A percentile compares a stretch with the other conserved stretches of the same genome.
These are phyloP conservation scores for Alternaria novae-zelandiae DNA, from an alignment of 2,329 filamentous ascomycete species.

Conservation along the genomic window DNA sequence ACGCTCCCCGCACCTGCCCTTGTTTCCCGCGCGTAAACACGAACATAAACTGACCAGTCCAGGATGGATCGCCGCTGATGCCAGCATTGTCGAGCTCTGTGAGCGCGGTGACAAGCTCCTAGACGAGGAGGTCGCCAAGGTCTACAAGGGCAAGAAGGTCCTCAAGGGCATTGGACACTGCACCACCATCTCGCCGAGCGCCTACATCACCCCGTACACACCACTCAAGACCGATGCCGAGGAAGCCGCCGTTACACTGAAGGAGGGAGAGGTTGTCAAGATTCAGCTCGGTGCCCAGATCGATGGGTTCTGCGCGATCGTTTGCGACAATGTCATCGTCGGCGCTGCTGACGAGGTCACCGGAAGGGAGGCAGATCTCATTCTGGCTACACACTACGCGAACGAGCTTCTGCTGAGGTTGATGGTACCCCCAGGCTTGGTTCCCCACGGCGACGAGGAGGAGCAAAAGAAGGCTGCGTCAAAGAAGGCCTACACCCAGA, in stretches of 20 bases:
- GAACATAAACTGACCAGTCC: conserved; percentile 34
- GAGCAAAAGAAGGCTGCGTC: conserved; percentile 87
- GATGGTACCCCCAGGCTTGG: conserved; percentile 87
- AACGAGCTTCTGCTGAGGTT: conserved; percentile 93
- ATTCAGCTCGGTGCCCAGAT: conserved; percentile 99
- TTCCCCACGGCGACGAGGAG: conserved; percentile 84
- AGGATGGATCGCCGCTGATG: conserved; percentile 78
- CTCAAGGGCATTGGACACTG: conserved; percentile 93
- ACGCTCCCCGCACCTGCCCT: conserved; percentile 5
- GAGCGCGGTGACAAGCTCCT: conserved; percentile 94
- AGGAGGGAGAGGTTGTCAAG: conserved; percentile 89
- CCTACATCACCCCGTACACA: conserved; percentile 96
- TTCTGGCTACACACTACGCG: conserved; percentile 91
- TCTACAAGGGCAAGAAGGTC: conserved; percentile 98
- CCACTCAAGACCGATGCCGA: conserved; percentile 84
- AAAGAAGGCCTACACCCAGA: conserved; percentile 82
- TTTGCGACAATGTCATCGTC: conserved; percentile 89
- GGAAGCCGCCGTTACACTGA: conserved; percentile 80
- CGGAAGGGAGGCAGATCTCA: conserved; percentile 82
- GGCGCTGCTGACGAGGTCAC: conserved; percentile 69
- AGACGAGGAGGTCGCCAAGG: conserved; percentile 90
- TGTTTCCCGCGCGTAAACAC: conserved; percentile 1
- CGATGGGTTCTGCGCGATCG: conserved; percentile 93
- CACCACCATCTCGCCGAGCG: conserved; percentile 91
- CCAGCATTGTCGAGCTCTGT: conserved; percentile 93